phyloP scores from a whole-genome alignment of 441 rosid species.

The Pelargonium myrrhifolium region DNA sequence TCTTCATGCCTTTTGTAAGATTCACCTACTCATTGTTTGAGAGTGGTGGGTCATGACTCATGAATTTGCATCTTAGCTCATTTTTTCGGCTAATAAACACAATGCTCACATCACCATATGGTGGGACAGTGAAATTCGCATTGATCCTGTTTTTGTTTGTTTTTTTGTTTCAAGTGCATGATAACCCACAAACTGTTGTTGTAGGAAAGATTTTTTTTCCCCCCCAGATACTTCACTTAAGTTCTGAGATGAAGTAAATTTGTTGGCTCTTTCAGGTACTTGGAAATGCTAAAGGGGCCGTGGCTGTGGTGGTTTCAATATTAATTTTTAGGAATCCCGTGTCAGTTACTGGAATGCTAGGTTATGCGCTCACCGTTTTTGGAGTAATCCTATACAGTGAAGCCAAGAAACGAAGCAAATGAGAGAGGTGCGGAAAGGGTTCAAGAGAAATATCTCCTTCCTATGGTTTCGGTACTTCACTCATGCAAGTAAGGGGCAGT shows the following conservation, averaged over 20 bases:
- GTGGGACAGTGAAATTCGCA: neutral
- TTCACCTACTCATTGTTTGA: neutral
- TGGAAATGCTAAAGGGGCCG: slow-evolving; percentile 69
- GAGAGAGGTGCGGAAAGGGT: too few relatives aligned
- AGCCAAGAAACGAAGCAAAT: slow-evolving; percentile 63
- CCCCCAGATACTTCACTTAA: neutral
- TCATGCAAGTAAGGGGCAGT: neutral
- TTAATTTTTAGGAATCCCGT: slow-evolving; percentile 61
- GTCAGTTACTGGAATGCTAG: slow-evolving; percentile 62
- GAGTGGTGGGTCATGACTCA: neutral
- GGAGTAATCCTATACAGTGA: slow-evolving; percentile 66
- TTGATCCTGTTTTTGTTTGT: neutral
- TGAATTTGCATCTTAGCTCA: neutral
- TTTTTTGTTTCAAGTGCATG: neutral
- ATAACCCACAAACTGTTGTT: neutral
- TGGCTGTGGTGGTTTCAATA: slow-evolving; percentile 58
- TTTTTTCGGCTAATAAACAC: neutral
- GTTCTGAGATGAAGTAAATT: neutral
- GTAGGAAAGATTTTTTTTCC: neutral
- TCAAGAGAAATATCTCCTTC: too few relatives aligned
- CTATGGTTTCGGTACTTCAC: slow-evolving; percentile 11
- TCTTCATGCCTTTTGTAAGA: neutral
- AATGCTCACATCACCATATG: slow-evolving; percentile 1
- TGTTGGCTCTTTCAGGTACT: slow-evolving; percentile 36
- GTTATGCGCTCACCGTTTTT: slow-evolving; percentile 49